A percentile compares a stretch with the other conserved stretches of the same genome.
Conservation (phyloP, 495 filamentous ascomycete genomes). For the Lentithecium fluviatile region DNA sequence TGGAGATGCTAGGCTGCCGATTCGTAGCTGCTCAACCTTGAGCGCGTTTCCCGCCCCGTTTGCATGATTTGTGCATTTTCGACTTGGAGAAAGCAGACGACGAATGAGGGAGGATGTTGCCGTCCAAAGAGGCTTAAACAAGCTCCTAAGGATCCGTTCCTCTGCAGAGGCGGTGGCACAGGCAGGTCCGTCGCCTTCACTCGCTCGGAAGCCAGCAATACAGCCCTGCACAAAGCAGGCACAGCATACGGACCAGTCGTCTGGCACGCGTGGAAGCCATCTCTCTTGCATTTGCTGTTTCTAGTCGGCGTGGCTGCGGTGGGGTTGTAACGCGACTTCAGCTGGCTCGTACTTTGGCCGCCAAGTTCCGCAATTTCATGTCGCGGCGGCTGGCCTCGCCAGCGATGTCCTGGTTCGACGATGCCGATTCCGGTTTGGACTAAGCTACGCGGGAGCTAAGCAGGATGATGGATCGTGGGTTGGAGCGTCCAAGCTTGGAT, state of each 20-base stretch:
- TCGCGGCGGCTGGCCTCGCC: not conserved
- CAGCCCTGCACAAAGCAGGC: not conserved
- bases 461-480: not conserved
- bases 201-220: not conserved
- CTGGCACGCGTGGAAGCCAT: conserved; percentile 15
- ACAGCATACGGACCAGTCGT: conserved; percentile 7
- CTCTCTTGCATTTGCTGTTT: conserved; percentile 16
- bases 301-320: conserved; percentile 6
- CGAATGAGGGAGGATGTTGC: not conserved
- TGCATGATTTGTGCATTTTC: not conserved
- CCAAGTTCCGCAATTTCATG: too few relatives aligned
- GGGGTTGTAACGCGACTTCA: not conserved
- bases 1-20: conserved; percentile 3
- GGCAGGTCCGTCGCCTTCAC: not conserved
- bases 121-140: too few relatives aligned
- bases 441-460: not conserved
- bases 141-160: too few relatives aligned
- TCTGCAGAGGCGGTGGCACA: too few relatives aligned
- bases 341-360: not conserved
- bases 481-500: not conserved
- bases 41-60: not conserved
- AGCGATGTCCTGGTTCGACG: not conserved
- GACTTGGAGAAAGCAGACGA: not conserved
- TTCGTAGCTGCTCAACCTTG: not conserved
- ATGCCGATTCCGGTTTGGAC: not conserved